Percentiles rank a stretch among this genome's conserved stretches.
These are phyloP conservation scores for Pleurotus salmoneostramineus DNA, from an alignment of 768 basidiomycete species.

Conservation along the genomic window DNA sequence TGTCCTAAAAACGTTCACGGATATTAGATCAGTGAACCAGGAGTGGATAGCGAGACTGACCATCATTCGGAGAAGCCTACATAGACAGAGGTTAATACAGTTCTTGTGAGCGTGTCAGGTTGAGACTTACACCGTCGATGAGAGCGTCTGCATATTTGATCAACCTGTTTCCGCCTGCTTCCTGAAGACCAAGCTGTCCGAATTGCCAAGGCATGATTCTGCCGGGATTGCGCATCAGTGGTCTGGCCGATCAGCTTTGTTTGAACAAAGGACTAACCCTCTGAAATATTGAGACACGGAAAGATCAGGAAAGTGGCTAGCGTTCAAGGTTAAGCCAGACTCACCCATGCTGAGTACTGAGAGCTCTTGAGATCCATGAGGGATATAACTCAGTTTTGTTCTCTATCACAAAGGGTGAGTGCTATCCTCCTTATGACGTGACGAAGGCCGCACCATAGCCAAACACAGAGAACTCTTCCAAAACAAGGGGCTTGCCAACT, in stretches of 20 bases:
- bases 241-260: too few species aligned
- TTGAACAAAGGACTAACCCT: conserved; percentile 20
- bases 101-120: not conserved
- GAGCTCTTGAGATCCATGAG: conserved; percentile 42
- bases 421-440: not conserved
- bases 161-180: conserved; percentile 46
- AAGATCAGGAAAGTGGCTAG: not conserved
- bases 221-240: not conserved
- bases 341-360: conserved; percentile 48
- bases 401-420: conserved; percentile 19
- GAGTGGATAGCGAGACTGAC: conserved; percentile 19
- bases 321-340: conserved; percentile 7
- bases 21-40: not conserved
- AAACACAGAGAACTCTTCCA: conserved; percentile 60
- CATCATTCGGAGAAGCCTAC: conserved; percentile 58
- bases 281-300: conserved; percentile 9
- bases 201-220: conserved; percentile 63
- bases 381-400: conserved; percentile 51
- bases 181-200: conserved; percentile 42
- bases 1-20: conserved; percentile 27
- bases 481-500: conserved; percentile 54
- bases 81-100: not conserved
- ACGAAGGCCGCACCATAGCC: conserved; percentile 31
- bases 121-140: conserved; percentile 34
- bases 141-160: conserved; percentile 55